Evolutionary conservation across 257 asterid genomes (phyloP).

Genomic region (Prunella vulgaris): DNA sequence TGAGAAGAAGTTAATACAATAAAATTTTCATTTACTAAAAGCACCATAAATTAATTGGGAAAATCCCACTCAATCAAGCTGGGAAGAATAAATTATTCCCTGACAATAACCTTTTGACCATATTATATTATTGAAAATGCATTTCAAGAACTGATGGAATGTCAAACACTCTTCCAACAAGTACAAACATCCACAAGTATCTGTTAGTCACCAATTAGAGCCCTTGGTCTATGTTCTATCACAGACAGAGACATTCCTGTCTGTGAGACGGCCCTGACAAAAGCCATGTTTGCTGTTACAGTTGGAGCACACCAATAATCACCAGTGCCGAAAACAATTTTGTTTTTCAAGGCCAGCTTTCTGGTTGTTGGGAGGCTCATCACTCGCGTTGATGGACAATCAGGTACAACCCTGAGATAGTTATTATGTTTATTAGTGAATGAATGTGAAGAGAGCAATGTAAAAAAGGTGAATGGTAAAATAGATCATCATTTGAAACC

Average conservation of each 20-base stretch:
- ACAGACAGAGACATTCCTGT: conserved; percentile 80
- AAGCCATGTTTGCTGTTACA: conserved; percentile 86
- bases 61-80: conserved; percentile 4
- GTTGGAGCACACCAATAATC: conserved; percentile 82
- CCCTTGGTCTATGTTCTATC: conserved; percentile 76
- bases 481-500: background rate
- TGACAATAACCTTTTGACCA: background rate
- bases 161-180: background rate
- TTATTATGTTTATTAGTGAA: conserved; percentile 19
- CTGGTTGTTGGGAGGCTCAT: conserved; percentile 77
- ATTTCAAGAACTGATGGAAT: background rate
- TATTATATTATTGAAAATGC: background rate
- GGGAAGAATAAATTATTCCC: conserved; percentile 2
- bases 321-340: conserved; percentile 91
- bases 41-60: background rate
- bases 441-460: background rate
- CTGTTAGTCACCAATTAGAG: conserved; percentile 70
- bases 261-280: conserved; percentile 85
- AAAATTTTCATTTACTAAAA: background rate
- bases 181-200: background rate
- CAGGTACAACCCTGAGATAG: conserved; percentile 70
- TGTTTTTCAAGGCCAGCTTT: conserved; percentile 81
- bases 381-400: conserved; percentile 73
- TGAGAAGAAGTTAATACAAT: background rate
- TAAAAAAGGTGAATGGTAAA: background rate